phyloP scores from a whole-genome alignment of 2,329 filamentous ascomycete genomes.

The Sclerotiophoma versabilis region DNA sequence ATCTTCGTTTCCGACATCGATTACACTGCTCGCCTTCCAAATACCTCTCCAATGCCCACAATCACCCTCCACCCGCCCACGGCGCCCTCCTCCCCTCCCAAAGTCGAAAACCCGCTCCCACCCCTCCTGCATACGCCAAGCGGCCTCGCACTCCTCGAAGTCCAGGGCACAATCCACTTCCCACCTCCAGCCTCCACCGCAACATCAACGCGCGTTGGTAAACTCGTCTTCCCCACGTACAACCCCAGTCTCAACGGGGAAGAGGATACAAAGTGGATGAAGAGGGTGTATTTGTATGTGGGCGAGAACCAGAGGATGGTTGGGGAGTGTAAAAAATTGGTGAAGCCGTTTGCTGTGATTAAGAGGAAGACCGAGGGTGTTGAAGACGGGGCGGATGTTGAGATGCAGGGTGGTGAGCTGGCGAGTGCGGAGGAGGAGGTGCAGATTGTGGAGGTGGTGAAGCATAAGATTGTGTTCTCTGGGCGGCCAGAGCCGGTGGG shows the following conservation, averaged over 20 bases:
- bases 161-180: conserved; percentile 89
- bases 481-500: conserved; percentile 82
- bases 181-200: conserved; percentile 52
- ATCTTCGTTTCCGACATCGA: too few species aligned
- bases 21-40: background rate
- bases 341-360: conserved; percentile 80
- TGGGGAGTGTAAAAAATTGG: conserved; percentile 88
- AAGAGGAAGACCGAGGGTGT: conserved; percentile 49
- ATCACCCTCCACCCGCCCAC: conserved; percentile 35
- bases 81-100: conserved; percentile 1
- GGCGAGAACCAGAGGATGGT: conserved; percentile 87
- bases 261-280: conserved; percentile 81
- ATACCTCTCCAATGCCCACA: conserved; percentile 34
- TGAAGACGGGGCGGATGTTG: conserved; percentile 27
- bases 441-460: conserved; percentile 87
- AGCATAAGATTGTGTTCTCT: conserved; percentile 86
- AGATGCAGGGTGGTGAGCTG: conserved; percentile 34
- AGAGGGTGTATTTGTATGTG: conserved; percentile 84
- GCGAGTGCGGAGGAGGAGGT: conserved; percentile 53
- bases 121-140: conserved; percentile 85
- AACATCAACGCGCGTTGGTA: conserved; percentile 66
- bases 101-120: conserved; percentile 69
- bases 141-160: conserved; percentile 86
- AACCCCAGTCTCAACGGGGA: conserved; percentile 55
- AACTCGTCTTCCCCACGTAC: conserved; percentile 80